phyloP scores from a whole-genome alignment of 2,329 filamentous ascomycete species.

The Fusarium miscanthi region DNA sequence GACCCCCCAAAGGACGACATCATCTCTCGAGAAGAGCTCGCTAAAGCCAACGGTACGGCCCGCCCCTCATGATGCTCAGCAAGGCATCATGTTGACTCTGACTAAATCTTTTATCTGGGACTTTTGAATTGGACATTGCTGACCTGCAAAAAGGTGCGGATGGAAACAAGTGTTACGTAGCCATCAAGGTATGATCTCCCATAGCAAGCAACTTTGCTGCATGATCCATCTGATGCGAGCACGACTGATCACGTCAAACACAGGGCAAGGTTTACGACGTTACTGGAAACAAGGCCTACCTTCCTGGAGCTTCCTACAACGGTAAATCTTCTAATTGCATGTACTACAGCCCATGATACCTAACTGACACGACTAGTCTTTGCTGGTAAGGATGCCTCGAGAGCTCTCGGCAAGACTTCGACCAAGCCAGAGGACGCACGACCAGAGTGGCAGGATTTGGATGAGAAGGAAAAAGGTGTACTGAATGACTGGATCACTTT shows the following conservation, averaged over 20 bases:
- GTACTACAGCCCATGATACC: neutral
- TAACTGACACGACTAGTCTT: conserved; percentile 73
- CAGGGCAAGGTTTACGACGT: conserved; percentile 96
- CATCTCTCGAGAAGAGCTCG: conserved; percentile 83
- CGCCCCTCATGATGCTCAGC: neutral
- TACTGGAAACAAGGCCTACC: conserved; percentile 87
- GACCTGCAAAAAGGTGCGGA: conserved; percentile 65
- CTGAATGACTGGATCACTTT: conserved; percentile 95
- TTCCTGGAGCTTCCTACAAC: conserved; percentile 83
- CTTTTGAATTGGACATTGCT: conserved; percentile 19
- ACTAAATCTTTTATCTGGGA: neutral
- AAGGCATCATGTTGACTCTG: neutral
- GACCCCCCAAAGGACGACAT: conserved; percentile 87
- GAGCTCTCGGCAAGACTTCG: conserved; percentile 87
- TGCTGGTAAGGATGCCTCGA: conserved; percentile 94
- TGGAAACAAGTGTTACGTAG: conserved; percentile 73
- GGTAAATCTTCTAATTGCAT: conserved; percentile 62
- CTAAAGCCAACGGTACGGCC: conserved; percentile 81
- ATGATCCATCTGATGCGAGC: neutral
- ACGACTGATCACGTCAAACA: conserved; percentile 19
- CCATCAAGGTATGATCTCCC: conserved; percentile 68
- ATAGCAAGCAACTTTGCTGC: conserved; percentile 6
- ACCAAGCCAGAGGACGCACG: conserved; percentile 85
- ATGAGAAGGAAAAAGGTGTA: conserved; percentile 85
- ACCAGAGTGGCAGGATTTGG: conserved; percentile 84